Percentiles rank a stretch among this genome's conserved stretches.
phyloP scores from a whole-genome alignment of 2,329 filamentous ascomycete species.

The Pseudonectria buxi region DNA sequence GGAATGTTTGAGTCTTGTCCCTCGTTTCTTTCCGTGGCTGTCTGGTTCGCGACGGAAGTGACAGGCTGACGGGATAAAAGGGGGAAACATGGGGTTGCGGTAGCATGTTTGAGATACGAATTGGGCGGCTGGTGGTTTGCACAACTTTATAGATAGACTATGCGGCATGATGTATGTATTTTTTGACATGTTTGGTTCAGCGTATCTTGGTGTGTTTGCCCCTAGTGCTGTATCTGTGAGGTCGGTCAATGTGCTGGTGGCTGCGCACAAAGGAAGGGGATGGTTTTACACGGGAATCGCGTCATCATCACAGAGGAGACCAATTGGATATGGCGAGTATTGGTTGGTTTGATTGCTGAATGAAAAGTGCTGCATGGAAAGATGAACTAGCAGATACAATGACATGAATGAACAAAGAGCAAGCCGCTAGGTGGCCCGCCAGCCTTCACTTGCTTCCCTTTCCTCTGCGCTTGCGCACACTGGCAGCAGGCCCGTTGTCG shows the following conservation, averaged over 20 bases:
- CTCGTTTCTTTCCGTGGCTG: slow-evolving; percentile 5
- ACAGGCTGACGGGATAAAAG: background rate
- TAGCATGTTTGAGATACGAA: slow-evolving; percentile 1
- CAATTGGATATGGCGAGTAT: too few relatives aligned
- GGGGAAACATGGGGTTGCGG: slow-evolving; percentile 1
- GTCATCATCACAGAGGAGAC: too few relatives aligned
- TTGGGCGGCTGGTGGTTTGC: background rate
- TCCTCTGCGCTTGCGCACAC: slow-evolving; percentile 18
- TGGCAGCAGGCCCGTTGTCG: slow-evolving; percentile 14
- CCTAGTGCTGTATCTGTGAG: too few relatives aligned
- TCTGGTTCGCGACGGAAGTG: too few relatives aligned
- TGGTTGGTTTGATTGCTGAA: too few relatives aligned
- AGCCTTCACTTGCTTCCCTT: slow-evolving; percentile 19
- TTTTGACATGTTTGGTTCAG: background rate
- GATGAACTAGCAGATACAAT: too few relatives aligned
- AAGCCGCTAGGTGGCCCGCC: slow-evolving; percentile 2
- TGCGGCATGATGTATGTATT: slow-evolving; percentile 6
- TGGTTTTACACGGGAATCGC: too few relatives aligned
- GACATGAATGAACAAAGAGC: background rate
- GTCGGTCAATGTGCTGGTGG: too few relatives aligned
- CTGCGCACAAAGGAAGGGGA: too few relatives aligned
- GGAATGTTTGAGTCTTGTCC: slow-evolving; percentile 3
- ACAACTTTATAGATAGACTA: slow-evolving; percentile 11
- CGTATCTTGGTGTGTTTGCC: too few relatives aligned
- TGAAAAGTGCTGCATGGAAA: too few relatives aligned